Evolutionary conservation across 768 basidiomycete species (phyloP), one percentile per base, ranked within the genome.

Genomic region (Gyrodon lividus): DNA sequence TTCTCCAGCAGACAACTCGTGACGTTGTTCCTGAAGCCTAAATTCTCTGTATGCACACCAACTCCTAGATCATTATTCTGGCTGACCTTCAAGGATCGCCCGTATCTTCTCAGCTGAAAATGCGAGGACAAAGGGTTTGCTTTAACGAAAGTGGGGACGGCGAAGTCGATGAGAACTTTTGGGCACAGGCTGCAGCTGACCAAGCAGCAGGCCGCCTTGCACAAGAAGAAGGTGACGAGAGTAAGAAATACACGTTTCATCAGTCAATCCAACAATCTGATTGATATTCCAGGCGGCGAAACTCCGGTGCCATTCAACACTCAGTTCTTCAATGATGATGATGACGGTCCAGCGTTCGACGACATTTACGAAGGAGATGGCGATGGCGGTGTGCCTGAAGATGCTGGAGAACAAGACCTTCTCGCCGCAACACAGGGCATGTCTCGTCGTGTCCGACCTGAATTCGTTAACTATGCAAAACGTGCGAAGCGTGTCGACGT

Each of bases 401-500:
- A 86, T 49, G 74, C 78, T 10, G 89, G 81, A 43, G 94, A 96
- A 57, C 90, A 93, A 51, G 95, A 98, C 66, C 75, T 98, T 14
- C 77, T 95, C 34, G 89, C 89, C 12, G 88, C 82, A 2, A 92
- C 92, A 0, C 84, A 90, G 59, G 73, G 80, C 43, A 82, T 84
- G 60, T 81, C 84, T 31, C 84, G 90, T 46, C 87, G 92, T 9
- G 84, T 90, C 34, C 77, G 84, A 59, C 94, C 93, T 6, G 89
- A 97, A 64, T 80, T 82, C 46, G 92, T 99, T 58, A 92, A 93
- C 57, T 98, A 97, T 64, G 87, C 95, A 2, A 95, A 94, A 72
- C 83, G 89, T 33, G 97, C 96, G 3, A 99, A 98, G 73, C 76
- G 96, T 37, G 96, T 99, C 19, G 97, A 98, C 64, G 96, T 99